phyloP scores from a whole-genome alignment of 2,329 filamentous ascomycete species.

The Xylariales sp. region DNA sequence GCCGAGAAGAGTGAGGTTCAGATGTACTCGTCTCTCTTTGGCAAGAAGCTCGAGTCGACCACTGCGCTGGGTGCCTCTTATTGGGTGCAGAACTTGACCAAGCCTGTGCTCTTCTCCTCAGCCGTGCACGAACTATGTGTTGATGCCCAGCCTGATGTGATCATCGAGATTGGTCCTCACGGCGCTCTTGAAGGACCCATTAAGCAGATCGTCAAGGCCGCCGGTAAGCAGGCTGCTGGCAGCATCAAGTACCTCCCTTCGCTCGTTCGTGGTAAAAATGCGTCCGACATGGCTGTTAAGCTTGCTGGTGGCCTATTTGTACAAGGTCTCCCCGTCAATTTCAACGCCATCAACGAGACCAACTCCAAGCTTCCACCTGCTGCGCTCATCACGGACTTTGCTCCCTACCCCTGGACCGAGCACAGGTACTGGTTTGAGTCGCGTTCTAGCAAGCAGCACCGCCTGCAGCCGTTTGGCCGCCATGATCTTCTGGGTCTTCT shows the following conservation, averaged over 20 bases:
- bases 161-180: conserved; percentile 18
- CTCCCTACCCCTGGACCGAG: conserved; percentile 25
- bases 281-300: conserved; percentile 16
- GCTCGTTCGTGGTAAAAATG: conserved; percentile 14
- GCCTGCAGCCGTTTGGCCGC: conserved; percentile 25
- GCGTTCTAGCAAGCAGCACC: conserved; percentile 24
- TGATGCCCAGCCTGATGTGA: conserved; percentile 13
- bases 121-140: conserved; percentile 12
- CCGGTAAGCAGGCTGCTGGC: conserved; percentile 13
- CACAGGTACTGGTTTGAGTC: conserved; percentile 26
- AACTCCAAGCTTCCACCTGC: conserved; percentile 7
- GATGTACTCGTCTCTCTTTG: conserved; percentile 18
- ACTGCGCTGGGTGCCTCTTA: conserved; percentile 16
- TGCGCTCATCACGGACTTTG: conserved; percentile 17
- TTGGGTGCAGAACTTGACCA: conserved; percentile 19
- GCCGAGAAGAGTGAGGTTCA: conserved; percentile 4
- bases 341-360: conserved; percentile 19
- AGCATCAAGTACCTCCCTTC: conserved; percentile 23
- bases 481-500: conserved; percentile 29
- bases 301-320: conserved; percentile 23
- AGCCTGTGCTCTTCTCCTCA: conserved; percentile 16
- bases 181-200: conserved; percentile 18
- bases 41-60: conserved; percentile 10
- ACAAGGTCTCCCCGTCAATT: conserved; percentile 21
- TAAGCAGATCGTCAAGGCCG: conserved; percentile 16